Evolutionary conservation across 2,329 filamentous ascomycete genomes (phyloP), one percentile per base, ranked within the genome.

Genomic region (Dactylellina haptotyla): DNA sequence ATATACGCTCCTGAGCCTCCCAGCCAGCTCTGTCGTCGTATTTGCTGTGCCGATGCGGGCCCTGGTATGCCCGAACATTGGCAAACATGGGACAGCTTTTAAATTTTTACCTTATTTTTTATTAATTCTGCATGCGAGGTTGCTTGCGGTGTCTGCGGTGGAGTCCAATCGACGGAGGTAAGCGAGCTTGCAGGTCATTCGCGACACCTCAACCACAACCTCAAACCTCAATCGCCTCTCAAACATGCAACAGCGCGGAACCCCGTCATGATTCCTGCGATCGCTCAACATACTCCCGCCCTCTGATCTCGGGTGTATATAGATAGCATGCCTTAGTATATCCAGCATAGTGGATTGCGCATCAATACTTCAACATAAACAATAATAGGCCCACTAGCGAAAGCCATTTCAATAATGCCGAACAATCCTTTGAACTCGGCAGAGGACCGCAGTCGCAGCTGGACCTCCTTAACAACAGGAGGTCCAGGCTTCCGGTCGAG

Each of bases 381-480:
- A 9, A 9, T n/a, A 28, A 54, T 34, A n/a, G 10, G 39, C 18
- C 30, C 18, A 23, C 41, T 41, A 16, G 14, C 37, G 37, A n/a
- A 16, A 41, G 12, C 20, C n/a, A n/a, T n/a, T 25, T 20, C 4
- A 39, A 56, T n/a, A 14, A 71, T 71, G 66, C 57, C 57, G 14
- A 48, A 71, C 23, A 51, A n/a, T n/a, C n/a, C 43, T 12, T 34
- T 51, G 10, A 53, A 30, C 46, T 61, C 59, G 10, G 50, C 65
- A 59, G 67, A 72, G 39, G 67, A 65, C 41, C 67, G 59, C n/a
- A 32, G 59, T 59, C 67, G 67, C 25, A 72, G 67, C 59, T 72
- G 67, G 67, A 50, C 67, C 32, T 72, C 67, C 46, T 51, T 72
- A 56, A 56, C 66, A 4, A 16, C 67, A 18, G 67, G 62, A 39